Evolutionary conservation across 2,329 filamentous ascomycete species (phyloP).

Genomic region (Scedosporium aurantiacum): DNA sequence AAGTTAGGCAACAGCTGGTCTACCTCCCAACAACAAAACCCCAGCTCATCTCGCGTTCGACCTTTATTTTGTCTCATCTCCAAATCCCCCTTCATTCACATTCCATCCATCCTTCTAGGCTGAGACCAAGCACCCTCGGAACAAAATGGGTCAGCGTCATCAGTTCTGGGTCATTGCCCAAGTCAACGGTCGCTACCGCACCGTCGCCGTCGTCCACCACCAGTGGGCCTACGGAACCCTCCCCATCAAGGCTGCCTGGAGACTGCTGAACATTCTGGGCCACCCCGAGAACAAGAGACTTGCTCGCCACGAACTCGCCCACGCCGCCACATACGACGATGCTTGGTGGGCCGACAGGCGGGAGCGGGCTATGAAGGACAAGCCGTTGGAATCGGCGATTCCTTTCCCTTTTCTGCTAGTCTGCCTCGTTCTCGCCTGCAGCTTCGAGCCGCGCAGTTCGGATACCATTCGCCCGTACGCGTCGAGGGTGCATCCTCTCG

Average conservation of each 20-base stretch:
- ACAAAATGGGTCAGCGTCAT: conserved; percentile 10
- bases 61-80: too few relatives aligned
- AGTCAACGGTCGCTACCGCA: conserved; percentile 7
- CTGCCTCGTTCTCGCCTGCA: not conserved
- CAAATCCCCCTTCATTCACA: too few relatives aligned
- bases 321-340: not conserved
- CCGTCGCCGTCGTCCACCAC: conserved; percentile 10
- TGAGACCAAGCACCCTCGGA: too few relatives aligned
- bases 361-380: not conserved
- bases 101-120: too few relatives aligned
- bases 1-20: too few relatives aligned
- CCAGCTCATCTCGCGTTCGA: too few relatives aligned
- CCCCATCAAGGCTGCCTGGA: conserved; percentile 7
- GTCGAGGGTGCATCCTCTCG: not conserved
- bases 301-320: not conserved
- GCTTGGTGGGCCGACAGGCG: not conserved
- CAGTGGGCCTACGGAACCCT: conserved; percentile 10
- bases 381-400: not conserved
- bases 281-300: conserved; percentile 5
- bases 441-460: not conserved
- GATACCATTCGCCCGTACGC: not conserved
- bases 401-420: not conserved
- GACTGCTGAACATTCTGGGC: conserved; percentile 10
- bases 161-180: conserved; percentile 12
- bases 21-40: too few relatives aligned